These are phyloP conservation scores for Carex littledalei DNA, from an alignment of 176 grass and related monocot species.

Conservation along the genomic window DNA sequence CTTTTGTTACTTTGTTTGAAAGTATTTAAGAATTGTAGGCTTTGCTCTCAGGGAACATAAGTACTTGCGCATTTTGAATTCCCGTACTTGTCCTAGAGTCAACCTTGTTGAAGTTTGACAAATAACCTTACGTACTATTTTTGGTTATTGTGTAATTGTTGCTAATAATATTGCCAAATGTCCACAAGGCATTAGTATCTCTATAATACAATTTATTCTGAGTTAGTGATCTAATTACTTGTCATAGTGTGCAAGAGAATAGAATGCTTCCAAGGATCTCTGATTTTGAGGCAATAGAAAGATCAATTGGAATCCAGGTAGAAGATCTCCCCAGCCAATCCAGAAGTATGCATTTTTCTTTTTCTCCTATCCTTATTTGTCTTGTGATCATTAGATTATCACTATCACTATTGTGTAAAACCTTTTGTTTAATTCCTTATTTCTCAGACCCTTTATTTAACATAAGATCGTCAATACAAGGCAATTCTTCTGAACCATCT, in stretches of 20 bases:
- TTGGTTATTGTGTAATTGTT: not conserved
- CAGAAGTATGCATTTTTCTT: constrained; percentile 26
- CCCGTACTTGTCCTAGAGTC: not conserved
- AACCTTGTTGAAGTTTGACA: not conserved
- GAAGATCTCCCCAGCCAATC: constrained; percentile 14
- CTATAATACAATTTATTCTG: not conserved
- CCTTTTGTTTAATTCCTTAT: not conserved
- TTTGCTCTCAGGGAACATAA: not conserved
- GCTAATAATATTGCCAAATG: not conserved
- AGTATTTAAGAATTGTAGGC: not conserved
- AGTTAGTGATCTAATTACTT: not conserved
- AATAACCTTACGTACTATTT: not conserved
- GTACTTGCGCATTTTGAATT: not conserved
- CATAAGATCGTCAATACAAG: constrained; percentile 2
- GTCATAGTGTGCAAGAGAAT: constrained; percentile 10
- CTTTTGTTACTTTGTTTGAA: not conserved
- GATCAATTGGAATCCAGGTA: constrained; percentile 5
- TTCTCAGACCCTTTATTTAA: constrained; percentile 29
- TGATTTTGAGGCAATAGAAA: constrained; percentile 18
- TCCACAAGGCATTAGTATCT: not conserved
- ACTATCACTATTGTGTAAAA: not conserved
- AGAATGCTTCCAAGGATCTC: constrained; percentile 21
- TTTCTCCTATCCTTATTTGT: not conserved
- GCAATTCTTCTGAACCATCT: constrained; percentile 21
- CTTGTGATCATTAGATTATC: not conserved